Percentiles rank a stretch among this genome's conserved stretches.
phyloP scores from a whole-genome alignment of 1,284 basidiomycete species.

The Ganoderma meredithae region DNA sequence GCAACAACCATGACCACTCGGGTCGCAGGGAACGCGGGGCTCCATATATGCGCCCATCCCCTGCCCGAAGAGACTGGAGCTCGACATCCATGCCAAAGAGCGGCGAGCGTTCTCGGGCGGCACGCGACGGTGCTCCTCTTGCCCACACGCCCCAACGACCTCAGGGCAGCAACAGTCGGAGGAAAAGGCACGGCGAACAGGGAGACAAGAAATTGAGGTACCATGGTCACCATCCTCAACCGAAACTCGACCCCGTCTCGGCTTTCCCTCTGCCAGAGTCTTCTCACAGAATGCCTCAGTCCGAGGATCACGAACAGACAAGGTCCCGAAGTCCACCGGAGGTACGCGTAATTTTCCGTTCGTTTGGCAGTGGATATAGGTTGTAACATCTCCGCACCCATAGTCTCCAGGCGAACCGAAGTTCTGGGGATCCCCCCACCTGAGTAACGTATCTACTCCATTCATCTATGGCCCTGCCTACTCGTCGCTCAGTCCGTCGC shows the following conservation, averaged over 20 bases:
- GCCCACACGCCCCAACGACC: not conserved
- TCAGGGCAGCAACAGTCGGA: not conserved
- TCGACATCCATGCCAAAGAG: not conserved
- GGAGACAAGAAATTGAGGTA: not conserved
- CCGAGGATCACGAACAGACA: not conserved
- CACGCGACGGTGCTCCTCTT: not conserved
- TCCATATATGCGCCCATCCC: not conserved
- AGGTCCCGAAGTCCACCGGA: not conserved
- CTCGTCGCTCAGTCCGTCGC: not conserved
- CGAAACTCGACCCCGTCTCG: not conserved
- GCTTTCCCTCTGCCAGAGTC: not conserved
- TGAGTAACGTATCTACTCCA: not conserved
- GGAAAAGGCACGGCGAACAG: not conserved
- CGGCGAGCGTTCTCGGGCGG: not conserved
- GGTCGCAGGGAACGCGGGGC: not conserved
- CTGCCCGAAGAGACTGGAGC: not conserved
- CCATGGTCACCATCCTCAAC: not conserved
- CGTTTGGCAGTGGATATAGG: not conserved
- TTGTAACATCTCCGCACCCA: not conserved
- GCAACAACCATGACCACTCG: not conserved
- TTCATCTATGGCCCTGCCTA: not conserved
- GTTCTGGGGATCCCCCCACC: not conserved
- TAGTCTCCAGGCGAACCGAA: not conserved
- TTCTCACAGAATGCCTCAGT: not conserved
- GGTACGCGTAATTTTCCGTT: not conserved